phyloP scores from a whole-genome alignment of 768 basidiomycete genomes.

The Russula griseocarnosa region DNA sequence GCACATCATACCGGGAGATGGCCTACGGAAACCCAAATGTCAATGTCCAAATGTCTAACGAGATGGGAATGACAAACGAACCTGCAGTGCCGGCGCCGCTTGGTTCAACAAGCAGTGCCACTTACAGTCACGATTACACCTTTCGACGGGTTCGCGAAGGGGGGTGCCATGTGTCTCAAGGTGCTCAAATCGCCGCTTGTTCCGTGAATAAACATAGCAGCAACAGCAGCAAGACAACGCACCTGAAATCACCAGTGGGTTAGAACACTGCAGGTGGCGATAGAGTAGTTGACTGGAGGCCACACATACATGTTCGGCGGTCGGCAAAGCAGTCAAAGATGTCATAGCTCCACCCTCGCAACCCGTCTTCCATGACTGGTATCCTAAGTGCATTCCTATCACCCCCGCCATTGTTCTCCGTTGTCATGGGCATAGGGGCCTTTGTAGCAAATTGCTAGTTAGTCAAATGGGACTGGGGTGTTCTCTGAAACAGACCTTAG shows the following conservation, averaged over 20 bases:
- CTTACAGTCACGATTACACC: neutral
- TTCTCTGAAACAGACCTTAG: neutral
- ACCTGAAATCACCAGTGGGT: neutral
- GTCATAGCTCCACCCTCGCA: neutral
- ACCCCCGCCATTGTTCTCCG: neutral
- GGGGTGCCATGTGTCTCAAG: slow-evolving; percentile 4
- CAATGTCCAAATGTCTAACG: neutral
- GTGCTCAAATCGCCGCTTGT: neutral
- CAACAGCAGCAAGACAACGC: neutral
- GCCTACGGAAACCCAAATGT: neutral
- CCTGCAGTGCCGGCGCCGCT: neutral
- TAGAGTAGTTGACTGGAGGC: neutral
- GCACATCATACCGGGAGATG: neutral
- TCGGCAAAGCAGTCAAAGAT: slow-evolving; percentile 9
- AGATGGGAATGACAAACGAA: neutral
- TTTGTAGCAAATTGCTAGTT: neutral
- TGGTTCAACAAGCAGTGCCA: neutral
- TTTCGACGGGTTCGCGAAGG: neutral
- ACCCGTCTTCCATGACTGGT: neutral
- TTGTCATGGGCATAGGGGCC: neutral
- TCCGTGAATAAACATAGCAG: slow-evolving; percentile 1
- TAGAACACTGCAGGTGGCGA: neutral
- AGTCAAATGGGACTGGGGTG: neutral
- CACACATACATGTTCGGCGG: neutral
- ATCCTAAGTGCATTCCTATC: neutral